These are phyloP conservation scores for Pseudogymnoascus pannorum DNA, from an alignment of 2,329 filamentous ascomycete species.

Conservation along the genomic window DNA sequence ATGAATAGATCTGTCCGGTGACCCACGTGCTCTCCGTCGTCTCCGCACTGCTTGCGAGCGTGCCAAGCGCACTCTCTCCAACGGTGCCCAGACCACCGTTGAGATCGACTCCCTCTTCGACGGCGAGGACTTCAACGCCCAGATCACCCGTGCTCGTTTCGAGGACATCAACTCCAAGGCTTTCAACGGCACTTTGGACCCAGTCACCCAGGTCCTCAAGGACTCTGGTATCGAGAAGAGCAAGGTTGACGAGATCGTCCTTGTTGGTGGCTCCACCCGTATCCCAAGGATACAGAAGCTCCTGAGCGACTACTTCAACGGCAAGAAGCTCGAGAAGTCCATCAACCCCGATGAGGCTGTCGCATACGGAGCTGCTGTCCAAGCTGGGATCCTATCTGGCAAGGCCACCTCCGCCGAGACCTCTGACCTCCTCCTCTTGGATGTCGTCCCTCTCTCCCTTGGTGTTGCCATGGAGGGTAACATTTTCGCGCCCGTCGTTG, in stretches of 20 bases:
- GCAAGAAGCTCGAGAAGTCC: constrained; percentile 99
- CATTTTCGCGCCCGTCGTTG: constrained; percentile 92
- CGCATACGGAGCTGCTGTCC: constrained; percentile 96
- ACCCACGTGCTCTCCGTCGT: constrained; percentile 88
- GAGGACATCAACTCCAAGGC: constrained; percentile 96
- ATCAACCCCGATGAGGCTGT: constrained; percentile 99
- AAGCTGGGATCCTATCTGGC: constrained; percentile 96
- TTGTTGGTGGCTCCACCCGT: constrained; percentile 98
- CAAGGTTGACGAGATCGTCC: constrained; percentile 94
- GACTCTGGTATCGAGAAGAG: constrained; percentile 82
- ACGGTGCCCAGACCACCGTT: constrained; percentile 92
- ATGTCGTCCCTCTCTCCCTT: constrained; percentile 91
- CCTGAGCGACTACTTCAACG: constrained; percentile 96
- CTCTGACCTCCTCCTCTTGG: constrained; percentile 86
- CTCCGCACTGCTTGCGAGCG: constrained; percentile 97
- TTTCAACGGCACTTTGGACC: constrained; percentile 88
- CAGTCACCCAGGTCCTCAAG: constrained; percentile 94
- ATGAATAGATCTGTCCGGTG: constrained; percentile 55
- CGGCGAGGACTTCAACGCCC: constrained; percentile 93
- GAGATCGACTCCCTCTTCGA: constrained; percentile 99
- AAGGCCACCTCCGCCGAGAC: constrained; percentile 96
- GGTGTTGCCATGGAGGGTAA: constrained; percentile 99
- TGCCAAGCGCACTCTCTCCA: constrained; percentile 98
- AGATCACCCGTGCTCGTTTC: constrained; percentile 97
- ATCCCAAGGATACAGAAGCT: constrained; percentile 99